A percentile compares a stretch with the other conserved stretches of the same genome.
phyloP scores from a whole-genome alignment of 352 stramenopile species.

The Phytophthora pseudosyringae region DNA sequence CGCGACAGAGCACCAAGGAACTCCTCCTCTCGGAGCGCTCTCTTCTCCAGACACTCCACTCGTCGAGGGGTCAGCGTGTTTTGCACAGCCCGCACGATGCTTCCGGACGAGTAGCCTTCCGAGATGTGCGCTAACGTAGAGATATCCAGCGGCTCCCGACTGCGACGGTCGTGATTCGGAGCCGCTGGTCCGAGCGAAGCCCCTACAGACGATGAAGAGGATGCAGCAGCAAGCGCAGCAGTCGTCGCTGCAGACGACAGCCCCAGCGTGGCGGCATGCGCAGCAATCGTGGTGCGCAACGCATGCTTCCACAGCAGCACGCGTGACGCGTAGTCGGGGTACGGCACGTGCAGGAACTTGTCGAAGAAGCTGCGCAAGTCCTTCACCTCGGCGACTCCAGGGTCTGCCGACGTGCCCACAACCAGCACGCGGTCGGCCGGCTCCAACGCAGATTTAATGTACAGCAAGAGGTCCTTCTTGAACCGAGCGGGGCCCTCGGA shows the following conservation, averaged over 20 bases:
- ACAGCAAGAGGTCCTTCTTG: slow-evolving; percentile 94
- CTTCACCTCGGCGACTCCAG: slow-evolving; percentile 84
- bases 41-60: slow-evolving; percentile 80
- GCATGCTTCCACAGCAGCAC: slow-evolving; percentile 90
- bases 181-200: background rate
- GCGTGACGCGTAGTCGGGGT: slow-evolving; percentile 91
- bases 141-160: slow-evolving; percentile 75
- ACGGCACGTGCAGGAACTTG: slow-evolving; percentile 93
- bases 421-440: slow-evolving; percentile 92
- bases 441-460: slow-evolving; percentile 91
- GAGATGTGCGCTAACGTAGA: slow-evolving; percentile 92
- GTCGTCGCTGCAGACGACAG: slow-evolving; percentile 28
- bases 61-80: slow-evolving; percentile 82
- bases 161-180: slow-evolving; percentile 21
- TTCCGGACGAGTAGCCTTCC: slow-evolving; percentile 90
- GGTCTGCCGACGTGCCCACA: slow-evolving; percentile 89
- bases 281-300: slow-evolving; percentile 60
- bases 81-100: slow-evolving; percentile 80
- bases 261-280: slow-evolving; percentile 38
- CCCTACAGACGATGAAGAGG: slow-evolving; percentile 14
- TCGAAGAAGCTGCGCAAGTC: slow-evolving; percentile 92
- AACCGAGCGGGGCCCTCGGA: slow-evolving; percentile 88
- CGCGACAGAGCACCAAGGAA: slow-evolving; percentile 84
- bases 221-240: slow-evolving; percentile 29
- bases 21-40: slow-evolving; percentile 82